A percentile compares a stretch with the other conserved stretches of the same genome.
Conservation (phyloP, 805 yeast genomes). For the Candida nemodendra region DNA sequence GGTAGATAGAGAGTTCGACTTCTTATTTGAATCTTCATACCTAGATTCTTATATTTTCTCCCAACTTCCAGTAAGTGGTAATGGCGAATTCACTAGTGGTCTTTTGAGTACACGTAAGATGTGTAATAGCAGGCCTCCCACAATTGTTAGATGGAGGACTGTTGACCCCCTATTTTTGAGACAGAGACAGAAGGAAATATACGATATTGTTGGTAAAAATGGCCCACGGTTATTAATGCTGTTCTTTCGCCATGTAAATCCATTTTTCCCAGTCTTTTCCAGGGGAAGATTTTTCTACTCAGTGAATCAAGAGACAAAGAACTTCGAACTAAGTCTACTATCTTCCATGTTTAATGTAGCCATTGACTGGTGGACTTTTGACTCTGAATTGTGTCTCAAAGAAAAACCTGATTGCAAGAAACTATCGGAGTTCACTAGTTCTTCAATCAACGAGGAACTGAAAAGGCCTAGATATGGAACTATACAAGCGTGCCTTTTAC, state of each 20-base stretch:
- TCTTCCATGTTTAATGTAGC: not conserved
- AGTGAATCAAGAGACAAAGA: not conserved
- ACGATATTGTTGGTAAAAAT: not conserved
- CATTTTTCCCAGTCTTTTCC: constrained; percentile 1
- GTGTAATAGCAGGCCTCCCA: not conserved
- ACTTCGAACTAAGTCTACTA: not conserved
- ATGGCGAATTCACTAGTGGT: not conserved
- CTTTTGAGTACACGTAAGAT: not conserved
- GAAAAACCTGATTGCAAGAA: not conserved
- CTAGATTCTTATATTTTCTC: not conserved
- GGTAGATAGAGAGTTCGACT: not conserved
- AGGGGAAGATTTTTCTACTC: not conserved
- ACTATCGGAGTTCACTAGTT: not conserved
- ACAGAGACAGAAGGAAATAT: not conserved
- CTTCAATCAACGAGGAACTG: not conserved
- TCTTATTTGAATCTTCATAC: not conserved
- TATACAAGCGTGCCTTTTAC: not conserved
- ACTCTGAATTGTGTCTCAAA: not conserved
- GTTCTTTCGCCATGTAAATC: constrained; percentile 1
- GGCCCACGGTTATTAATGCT: not conserved
- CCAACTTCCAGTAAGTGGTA: not conserved
- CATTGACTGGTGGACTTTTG: constrained; percentile 2
- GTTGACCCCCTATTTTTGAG: not conserved
- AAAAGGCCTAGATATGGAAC: not conserved
- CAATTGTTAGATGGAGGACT: not conserved